These are phyloP conservation scores for Suhomyces kilbournensis DNA, from an alignment of 805 yeast species.

Conservation along the genomic window DNA sequence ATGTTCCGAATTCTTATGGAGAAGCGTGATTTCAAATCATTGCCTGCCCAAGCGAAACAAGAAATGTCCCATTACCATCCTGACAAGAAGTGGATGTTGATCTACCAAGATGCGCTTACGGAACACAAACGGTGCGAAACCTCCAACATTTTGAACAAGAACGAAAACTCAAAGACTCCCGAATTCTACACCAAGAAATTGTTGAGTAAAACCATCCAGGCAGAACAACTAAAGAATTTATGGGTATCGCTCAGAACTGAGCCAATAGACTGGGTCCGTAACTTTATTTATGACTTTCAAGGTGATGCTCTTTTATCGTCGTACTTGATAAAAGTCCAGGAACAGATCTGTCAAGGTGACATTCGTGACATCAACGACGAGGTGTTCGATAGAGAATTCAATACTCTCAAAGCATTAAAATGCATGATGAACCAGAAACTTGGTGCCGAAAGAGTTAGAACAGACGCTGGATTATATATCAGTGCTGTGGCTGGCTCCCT, in stretches of 20 bases:
- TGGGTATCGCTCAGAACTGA: constrained; percentile 94
- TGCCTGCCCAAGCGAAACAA: constrained; percentile 69
- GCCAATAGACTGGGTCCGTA: constrained; percentile 74
- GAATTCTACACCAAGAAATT: constrained; percentile 73
- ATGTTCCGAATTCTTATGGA: constrained; percentile 80
- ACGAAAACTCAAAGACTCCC: constrained; percentile 48
- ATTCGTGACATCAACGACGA: constrained; percentile 43
- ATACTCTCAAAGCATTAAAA: constrained; percentile 73
- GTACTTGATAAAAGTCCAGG: constrained; percentile 49
- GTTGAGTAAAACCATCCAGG: constrained; percentile 64
- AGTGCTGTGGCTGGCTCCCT: constrained; percentile 70
- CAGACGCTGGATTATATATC: constrained; percentile 42
- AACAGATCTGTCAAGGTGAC: constrained; percentile 34
- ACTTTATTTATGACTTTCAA: constrained; percentile 66
- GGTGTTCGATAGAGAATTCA: constrained; percentile 66
- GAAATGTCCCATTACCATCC: constrained; percentile 73
- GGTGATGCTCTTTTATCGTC: constrained; percentile 78
- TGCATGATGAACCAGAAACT: constrained; percentile 63
- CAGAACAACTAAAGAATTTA: constrained; percentile 71
- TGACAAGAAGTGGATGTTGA: constrained; percentile 87
- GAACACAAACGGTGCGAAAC: constrained; percentile 58
- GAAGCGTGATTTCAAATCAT: constrained; percentile 68
- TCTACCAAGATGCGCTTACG: constrained; percentile 79
- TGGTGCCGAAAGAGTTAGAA: constrained; percentile 58
- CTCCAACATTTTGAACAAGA: constrained; percentile 16